These are phyloP conservation scores for Wickerhamomyces sp. DNA, from an alignment of 1,139 yeast species.

Conservation along the genomic window DNA sequence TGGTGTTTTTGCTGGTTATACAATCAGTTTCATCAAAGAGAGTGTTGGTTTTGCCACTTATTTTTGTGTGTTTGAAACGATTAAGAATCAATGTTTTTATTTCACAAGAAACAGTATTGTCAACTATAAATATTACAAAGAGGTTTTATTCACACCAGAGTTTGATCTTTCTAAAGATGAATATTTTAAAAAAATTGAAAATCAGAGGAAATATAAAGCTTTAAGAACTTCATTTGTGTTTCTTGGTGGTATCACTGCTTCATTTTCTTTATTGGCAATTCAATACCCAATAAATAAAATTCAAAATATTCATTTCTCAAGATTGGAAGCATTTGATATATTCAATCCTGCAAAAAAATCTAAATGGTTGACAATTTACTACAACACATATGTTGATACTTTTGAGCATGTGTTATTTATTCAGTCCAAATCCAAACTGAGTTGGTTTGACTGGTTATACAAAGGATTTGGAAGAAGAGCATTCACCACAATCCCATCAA, in stretches of 20 bases:
- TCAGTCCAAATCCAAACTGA: constrained; percentile 46
- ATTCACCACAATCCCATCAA: constrained; percentile 75
- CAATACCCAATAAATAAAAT: constrained; percentile 81
- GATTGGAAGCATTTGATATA: constrained; percentile 77
- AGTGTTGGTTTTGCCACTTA: constrained; percentile 83
- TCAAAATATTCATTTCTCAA: constrained; percentile 72
- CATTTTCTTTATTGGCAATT: constrained; percentile 65
- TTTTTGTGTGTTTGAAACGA: constrained; percentile 79
- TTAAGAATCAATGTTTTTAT: constrained; percentile 62
- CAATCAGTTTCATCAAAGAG: constrained; percentile 72
- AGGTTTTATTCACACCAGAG: constrained; percentile 9
- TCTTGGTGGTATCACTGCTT: constrained; percentile 88
- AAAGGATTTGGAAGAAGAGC: constrained; percentile 75
- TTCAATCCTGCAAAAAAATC: constrained; percentile 35
- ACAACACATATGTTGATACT: constrained; percentile 72
- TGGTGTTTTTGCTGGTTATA: constrained; percentile 89
- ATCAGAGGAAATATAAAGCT: constrained; percentile 32
- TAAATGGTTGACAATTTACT: constrained; percentile 31
- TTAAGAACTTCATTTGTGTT: constrained; percentile 69
- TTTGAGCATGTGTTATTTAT: constrained; percentile 51
- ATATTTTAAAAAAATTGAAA: constrained; percentile 12
- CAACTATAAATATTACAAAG: constrained; percentile 18
- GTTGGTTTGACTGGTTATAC: constrained; percentile 67
- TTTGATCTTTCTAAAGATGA: constrained; percentile 22
- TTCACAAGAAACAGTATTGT: constrained; percentile 29